Evolutionary conservation across 2,329 filamentous ascomycete genomes (phyloP), one percentile per base, ranked within the genome.

Genomic region (Beauveria sp.): DNA sequence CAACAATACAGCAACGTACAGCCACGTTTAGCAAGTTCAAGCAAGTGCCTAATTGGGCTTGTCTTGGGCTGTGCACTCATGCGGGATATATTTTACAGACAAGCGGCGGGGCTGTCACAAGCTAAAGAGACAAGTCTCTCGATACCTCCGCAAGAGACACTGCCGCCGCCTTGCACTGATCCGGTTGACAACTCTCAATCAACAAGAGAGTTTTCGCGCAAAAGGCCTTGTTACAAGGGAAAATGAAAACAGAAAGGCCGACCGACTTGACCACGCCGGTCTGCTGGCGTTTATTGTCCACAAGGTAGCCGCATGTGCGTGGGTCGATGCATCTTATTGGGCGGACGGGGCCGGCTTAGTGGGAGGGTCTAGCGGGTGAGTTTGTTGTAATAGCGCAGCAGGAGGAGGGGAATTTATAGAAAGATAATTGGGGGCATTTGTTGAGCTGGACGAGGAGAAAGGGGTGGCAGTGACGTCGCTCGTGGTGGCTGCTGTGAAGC

Each of bases 261-360:
- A 41, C 44, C 9, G 9, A 30, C 30, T 16, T 16, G 46, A 12
- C n/a, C 18, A 9, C 18, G 16, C 37, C 34, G 12, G 28, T 51
- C 37, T 51, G 46, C 37, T 34, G 47, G 57, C 48, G 57, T 26
- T 18, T 59, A 53, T 22, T 22, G 20, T 59, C 57, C 57, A 59
- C 48, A 53, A 26, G 26, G n/a, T 54, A 40, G 60, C 54, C 48
- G 60, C 60, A 61, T 61, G 60, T 61, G 60, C 60, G 48, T 61
- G 60, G 60, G 60, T 52, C 60, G 53, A 53, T 53, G 47, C 48
- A 53, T 61, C 60, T 61, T 8, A 61, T 61, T 61, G 60, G 60
- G 53, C 54, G 28, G 28, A 53, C 46, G 60, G 53, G 48, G 41
- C 37, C 34, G 58, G 58, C 51, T 61, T 61, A 61, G 58, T 48